A percentile compares a stretch with the other conserved stretches of the same genome.
These are phyloP conservation scores for Scheffersomyces quercinus DNA, from an alignment of 1,139 yeast genomes.

Conservation along the genomic window DNA sequence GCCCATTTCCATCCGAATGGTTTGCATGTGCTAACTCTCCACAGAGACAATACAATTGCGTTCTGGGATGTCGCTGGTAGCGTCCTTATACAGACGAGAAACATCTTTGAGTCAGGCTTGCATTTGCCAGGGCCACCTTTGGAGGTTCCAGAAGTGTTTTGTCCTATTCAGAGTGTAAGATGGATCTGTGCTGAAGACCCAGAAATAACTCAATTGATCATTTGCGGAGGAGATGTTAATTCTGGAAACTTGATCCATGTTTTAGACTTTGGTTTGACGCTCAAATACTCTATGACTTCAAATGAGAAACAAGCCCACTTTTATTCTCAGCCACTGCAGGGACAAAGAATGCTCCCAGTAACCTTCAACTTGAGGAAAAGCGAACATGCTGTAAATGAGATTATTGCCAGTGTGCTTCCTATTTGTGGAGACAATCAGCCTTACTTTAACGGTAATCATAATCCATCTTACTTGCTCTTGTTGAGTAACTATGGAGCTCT, in stretches of 20 bases:
- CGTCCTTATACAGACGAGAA: conserved; percentile 70
- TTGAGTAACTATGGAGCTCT: conserved; percentile 57
- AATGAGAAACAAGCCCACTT: conserved; percentile 79
- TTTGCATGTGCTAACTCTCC: conserved; percentile 74
- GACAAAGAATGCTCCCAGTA: conserved; percentile 36
- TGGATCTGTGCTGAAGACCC: conserved; percentile 86
- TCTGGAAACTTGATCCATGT: conserved; percentile 58
- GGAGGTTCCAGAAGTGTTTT: conserved; percentile 14
- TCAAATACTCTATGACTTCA: conserved; percentile 76
- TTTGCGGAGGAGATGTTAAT: conserved; percentile 65
- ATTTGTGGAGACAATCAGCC: conserved; percentile 46
- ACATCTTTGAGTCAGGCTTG: conserved; percentile 63
- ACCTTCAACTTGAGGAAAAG: conserved; percentile 18
- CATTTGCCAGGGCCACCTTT: conserved; percentile 49
- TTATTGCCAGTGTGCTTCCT: conserved; percentile 30
- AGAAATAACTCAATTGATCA: conserved; percentile 70
- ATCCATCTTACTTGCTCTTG: conserved; percentile 61
- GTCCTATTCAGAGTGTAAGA: conserved; percentile 43
- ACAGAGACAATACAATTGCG: conserved; percentile 78
- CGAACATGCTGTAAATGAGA: conserved; percentile 20
- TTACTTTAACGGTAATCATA: conserved; percentile 69
- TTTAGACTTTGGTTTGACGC: conserved; percentile 79
- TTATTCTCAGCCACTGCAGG: conserved; percentile 62
- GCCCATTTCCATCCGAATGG: conserved; percentile 95
- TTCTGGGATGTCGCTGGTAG: conserved; percentile 93